Evolutionary conservation across 2,329 filamentous ascomycete genomes (phyloP).

Genomic region (Aspergillus sojae): DNA sequence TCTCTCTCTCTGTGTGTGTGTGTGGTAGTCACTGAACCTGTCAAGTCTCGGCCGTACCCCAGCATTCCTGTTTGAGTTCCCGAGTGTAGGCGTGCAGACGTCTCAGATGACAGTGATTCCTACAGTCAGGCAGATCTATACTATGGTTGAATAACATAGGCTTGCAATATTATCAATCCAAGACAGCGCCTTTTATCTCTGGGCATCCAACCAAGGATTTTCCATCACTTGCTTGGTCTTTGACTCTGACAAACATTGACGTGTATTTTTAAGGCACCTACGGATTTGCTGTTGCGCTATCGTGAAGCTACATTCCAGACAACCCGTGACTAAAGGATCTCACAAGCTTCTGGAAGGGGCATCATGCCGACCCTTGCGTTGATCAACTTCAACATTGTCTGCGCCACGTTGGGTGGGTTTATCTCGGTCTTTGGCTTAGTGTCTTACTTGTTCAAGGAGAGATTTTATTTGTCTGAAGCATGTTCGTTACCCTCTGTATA

Average conservation of each 20-base stretch:
- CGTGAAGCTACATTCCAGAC: not conserved
- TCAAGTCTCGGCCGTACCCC: not conserved
- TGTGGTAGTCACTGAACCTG: not conserved
- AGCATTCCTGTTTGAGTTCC: not conserved
- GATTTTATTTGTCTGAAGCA: slow-evolving; percentile 87
- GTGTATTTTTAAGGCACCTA: not conserved
- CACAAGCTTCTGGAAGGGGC: slow-evolving; percentile 9
- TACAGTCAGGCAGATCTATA: slow-evolving; percentile 17
- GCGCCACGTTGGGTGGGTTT: slow-evolving; percentile 80
- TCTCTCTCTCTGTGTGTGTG: not conserved
- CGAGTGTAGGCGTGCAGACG: no score
- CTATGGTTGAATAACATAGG: slow-evolving; percentile 44
- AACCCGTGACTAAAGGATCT: not conserved
- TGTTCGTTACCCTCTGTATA: slow-evolving; percentile 56
- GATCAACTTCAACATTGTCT: slow-evolving; percentile 82
- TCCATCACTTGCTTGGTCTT: not conserved
- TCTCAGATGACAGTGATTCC: slow-evolving; percentile 21
- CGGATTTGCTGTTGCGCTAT: not conserved
- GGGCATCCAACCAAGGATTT: not conserved
- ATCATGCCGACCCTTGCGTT: slow-evolving; percentile 65
- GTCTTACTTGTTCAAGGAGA: slow-evolving; percentile 86
- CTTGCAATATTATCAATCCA: slow-evolving; percentile 13
- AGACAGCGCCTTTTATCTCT: not conserved
- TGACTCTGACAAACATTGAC: not conserved
- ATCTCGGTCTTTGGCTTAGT: slow-evolving; percentile 88